Evolutionary conservation across 2,329 filamentous ascomycete genomes (phyloP).

Genomic region (Fusarium subtropicale): DNA sequence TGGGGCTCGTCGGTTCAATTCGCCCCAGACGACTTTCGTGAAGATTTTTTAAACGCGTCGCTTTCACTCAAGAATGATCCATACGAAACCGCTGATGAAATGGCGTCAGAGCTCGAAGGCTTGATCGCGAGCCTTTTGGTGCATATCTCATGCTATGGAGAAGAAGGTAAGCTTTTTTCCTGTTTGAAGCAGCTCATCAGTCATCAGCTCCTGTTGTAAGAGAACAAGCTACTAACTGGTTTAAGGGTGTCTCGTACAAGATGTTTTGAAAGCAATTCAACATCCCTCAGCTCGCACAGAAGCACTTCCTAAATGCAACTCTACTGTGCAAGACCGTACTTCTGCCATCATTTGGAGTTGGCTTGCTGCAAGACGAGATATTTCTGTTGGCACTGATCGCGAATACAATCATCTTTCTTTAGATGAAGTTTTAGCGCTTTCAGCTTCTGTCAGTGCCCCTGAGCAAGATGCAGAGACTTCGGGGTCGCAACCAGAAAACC

Average conservation of each 20-base stretch:
- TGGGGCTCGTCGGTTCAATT: slow-evolving; percentile 47
- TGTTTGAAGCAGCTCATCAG: background rate
- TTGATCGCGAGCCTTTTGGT: slow-evolving; percentile 53
- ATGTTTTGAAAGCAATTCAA: slow-evolving; percentile 51
- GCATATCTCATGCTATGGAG: slow-evolving; percentile 54
- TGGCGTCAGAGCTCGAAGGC: slow-evolving; percentile 56
- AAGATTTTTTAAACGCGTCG: slow-evolving; percentile 33
- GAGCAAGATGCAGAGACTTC: slow-evolving; percentile 13
- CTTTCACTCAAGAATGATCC: slow-evolving; percentile 47
- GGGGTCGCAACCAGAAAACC: background rate
- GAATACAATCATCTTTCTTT: slow-evolving; percentile 56
- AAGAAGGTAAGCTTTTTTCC: slow-evolving; percentile 51
- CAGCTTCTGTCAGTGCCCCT: slow-evolving; percentile 11
- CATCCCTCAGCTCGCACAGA: slow-evolving; percentile 40
- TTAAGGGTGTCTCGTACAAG: slow-evolving; percentile 50
- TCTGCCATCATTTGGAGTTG: slow-evolving; percentile 53
- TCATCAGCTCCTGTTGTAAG: slow-evolving; percentile 3
- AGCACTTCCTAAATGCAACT: slow-evolving; percentile 23
- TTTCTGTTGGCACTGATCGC: slow-evolving; percentile 52
- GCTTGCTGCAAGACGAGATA: slow-evolving; percentile 51
- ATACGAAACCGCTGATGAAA: slow-evolving; percentile 34
- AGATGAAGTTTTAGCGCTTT: slow-evolving; percentile 46
- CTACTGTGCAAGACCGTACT: slow-evolving; percentile 43
- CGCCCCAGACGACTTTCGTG: slow-evolving; percentile 42
- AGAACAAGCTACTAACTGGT: slow-evolving; percentile 19